phyloP scores from a whole-genome alignment of 139 green algal species.

The Haematococcus sp. region DNA sequence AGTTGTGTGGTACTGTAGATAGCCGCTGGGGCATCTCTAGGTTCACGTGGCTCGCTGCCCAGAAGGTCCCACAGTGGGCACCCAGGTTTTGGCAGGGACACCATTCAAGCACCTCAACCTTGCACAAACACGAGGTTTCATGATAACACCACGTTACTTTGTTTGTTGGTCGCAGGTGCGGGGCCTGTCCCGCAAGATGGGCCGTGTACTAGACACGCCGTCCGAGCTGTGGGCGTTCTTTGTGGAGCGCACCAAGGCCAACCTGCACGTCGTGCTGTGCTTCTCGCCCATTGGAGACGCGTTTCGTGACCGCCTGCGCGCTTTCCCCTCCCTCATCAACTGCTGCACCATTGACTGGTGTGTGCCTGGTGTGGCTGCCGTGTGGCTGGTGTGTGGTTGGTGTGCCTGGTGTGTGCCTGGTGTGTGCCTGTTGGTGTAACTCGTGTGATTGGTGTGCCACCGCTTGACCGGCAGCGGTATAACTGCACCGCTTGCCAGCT shows the following conservation, averaged over 20 bases:
- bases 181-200: conserved; percentile 14
- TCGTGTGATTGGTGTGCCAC: too few relatives aligned
- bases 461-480: too few relatives aligned
- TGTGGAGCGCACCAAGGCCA: conserved; percentile 40
- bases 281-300: conserved; percentile 72
- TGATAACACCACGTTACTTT: not conserved
- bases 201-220: conserved; percentile 33
- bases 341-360: conserved; percentile 82
- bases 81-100: too few relatives aligned
- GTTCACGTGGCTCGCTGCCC: too few relatives aligned
- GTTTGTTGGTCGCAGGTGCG: conserved; percentile 8
- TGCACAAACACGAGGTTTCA: not conserved
- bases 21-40: too few relatives aligned
- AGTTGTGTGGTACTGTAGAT: too few relatives aligned
- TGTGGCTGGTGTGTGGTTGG: too few relatives aligned
- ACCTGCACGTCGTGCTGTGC: conserved; percentile 72
- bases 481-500: too few relatives aligned
- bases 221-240: conserved; percentile 56
- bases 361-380: not conserved
- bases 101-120: too few relatives aligned
- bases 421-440: too few relatives aligned
- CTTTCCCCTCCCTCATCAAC: conserved; percentile 77
- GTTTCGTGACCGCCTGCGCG: conserved; percentile 66
- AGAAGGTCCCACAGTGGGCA: too few relatives aligned
- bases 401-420: too few relatives aligned